phyloP scores from a whole-genome alignment of 169 alveolate genomes.

The Babesia divergens region DNA sequence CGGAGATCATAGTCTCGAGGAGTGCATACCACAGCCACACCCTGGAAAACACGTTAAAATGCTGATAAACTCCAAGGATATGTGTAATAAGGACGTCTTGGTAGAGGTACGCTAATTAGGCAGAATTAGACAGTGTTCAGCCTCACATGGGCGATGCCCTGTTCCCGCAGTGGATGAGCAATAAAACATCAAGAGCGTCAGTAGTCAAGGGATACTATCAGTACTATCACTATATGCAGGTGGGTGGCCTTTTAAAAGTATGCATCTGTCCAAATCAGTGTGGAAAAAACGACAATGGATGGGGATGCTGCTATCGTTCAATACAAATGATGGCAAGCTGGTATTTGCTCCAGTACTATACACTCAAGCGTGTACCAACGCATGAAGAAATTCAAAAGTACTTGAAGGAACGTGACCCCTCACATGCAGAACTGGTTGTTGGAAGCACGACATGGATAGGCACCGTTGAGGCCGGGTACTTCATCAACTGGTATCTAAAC shows the following conservation, averaged over 20 bases:
- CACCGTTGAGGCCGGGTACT: conserved; percentile 73
- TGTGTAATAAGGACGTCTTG: conserved; percentile 19
- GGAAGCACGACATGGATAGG: conserved; percentile 77
- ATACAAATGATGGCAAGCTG: conserved; percentile 75
- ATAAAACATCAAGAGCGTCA: conserved; percentile 36
- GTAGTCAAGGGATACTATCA: conserved; percentile 62
- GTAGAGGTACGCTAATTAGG: conserved; percentile 26
- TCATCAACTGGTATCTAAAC: conserved; percentile 68
- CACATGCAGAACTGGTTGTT: conserved; percentile 48
- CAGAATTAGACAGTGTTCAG: background rate
- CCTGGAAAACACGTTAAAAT: conserved; percentile 13
- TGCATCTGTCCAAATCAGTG: conserved; percentile 22
- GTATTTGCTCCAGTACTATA: conserved; percentile 67
- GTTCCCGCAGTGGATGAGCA: conserved; percentile 63
- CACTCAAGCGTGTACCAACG: conserved; percentile 58
- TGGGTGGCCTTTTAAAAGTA: background rate
- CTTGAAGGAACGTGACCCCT: conserved; percentile 60
- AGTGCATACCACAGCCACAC: background rate
- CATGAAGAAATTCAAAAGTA: conserved; percentile 61
- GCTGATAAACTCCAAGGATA: background rate
- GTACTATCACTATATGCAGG: conserved; percentile 70
- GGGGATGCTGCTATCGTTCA: conserved; percentile 78
- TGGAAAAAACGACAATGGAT: conserved; percentile 70
- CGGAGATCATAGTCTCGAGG: background rate
- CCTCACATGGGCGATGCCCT: conserved; percentile 33